phyloP scores from a whole-genome alignment of 192 early-diverging fungal genomes.

The Dispira simplex region DNA sequence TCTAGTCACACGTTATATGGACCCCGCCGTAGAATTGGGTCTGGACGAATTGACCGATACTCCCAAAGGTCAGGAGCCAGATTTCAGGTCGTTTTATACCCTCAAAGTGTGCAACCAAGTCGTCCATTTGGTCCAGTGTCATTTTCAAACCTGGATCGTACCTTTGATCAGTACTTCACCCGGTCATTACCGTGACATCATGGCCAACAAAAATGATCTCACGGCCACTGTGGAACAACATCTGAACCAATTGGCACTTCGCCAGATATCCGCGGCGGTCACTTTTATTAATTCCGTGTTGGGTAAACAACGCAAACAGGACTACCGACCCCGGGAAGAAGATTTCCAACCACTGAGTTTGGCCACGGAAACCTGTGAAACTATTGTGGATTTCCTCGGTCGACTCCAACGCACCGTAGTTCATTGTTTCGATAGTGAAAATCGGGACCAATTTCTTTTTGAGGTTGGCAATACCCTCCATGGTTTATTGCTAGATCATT shows the following conservation, averaged over 20 bases:
- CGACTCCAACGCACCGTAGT: conserved; percentile 40
- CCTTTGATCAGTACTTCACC: conserved; percentile 49
- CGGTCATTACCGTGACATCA: conserved; percentile 70
- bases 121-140: conserved; percentile 60
- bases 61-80: conserved; percentile 31
- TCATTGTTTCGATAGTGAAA: conserved; percentile 53
- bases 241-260: conserved; percentile 55
- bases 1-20: conserved; percentile 70
- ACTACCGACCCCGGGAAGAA: conserved; percentile 86
- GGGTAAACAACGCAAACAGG: conserved; percentile 67
- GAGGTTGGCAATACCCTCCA: conserved; percentile 74
- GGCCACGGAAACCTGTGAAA: conserved; percentile 68
- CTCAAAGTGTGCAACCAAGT: conserved; percentile 51
- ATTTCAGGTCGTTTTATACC: conserved; percentile 39
- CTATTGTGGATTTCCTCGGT: conserved; percentile 61
- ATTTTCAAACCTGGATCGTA: conserved; percentile 62
- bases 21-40: conserved; percentile 60
- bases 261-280: conserved; percentile 38
- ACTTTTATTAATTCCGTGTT: conserved; percentile 56
- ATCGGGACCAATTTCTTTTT: conserved; percentile 55
- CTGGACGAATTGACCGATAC: conserved; percentile 9
- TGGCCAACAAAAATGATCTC: conserved; percentile 76
- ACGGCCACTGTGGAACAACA: conserved; percentile 67
- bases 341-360: conserved; percentile 48
- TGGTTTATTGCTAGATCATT: conserved; percentile 78